phyloP scores from a whole-genome alignment of 805 yeast genomes.

The Candida morakotiae region DNA sequence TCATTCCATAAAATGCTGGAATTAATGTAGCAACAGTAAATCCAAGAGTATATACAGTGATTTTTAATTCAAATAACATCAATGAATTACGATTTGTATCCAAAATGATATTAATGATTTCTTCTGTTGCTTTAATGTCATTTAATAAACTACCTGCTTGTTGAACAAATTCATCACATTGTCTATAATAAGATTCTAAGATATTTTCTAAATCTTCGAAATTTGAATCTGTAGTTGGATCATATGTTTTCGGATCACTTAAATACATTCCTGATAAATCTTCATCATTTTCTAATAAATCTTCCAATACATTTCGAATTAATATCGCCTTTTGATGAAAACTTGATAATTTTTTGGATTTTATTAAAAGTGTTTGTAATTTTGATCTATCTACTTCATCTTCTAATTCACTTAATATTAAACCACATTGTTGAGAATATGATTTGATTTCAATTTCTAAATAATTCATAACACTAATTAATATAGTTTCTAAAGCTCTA shows the following conservation, averaged over 20 bases:
- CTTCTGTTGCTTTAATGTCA: conserved; percentile 88
- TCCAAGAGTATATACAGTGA: conserved; percentile 80
- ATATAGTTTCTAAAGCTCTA: conserved; percentile 75
- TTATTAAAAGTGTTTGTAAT: conserved; percentile 66
- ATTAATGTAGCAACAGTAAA: conserved; percentile 78
- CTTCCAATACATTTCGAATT: conserved; percentile 79
- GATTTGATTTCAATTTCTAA: conserved; percentile 70
- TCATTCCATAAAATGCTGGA: conserved; percentile 91
- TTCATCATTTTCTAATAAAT: conserved; percentile 80
- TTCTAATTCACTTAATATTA: conserved; percentile 67
- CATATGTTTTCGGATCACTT: conserved; percentile 34
- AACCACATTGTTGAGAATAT: conserved; percentile 56
- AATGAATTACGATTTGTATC: conserved; percentile 89
- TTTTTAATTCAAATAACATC: conserved; percentile 80
- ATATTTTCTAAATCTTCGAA: conserved; percentile 82
- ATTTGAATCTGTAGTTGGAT: conserved; percentile 23
- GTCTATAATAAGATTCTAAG: conserved; percentile 83
- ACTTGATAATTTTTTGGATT: conserved; percentile 65
- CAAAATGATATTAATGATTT: conserved; percentile 83
- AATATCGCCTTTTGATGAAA: conserved; percentile 73
- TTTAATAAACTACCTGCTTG: conserved; percentile 78
- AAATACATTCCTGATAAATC: conserved; percentile 78
- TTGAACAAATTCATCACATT: conserved; percentile 90
- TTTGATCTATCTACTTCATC: conserved; percentile 73
- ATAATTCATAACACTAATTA: conserved; percentile 75